Conservation (phyloP, 768 basidiomycete genomes). For the Rubroboletus satanas region DNA sequence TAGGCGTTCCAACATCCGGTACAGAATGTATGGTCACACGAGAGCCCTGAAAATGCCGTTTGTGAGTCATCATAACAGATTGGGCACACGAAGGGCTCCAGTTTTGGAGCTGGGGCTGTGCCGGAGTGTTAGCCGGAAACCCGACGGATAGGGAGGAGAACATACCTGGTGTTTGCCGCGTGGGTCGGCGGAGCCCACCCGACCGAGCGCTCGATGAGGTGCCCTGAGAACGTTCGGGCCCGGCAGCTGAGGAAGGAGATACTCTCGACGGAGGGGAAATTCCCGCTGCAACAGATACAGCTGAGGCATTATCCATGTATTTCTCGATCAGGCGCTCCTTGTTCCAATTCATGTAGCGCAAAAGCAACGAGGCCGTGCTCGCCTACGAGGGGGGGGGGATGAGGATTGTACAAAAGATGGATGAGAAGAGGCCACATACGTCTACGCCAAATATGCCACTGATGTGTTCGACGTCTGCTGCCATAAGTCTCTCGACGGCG, state of each 20-base stretch:
- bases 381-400: constrained; percentile 38
- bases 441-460: constrained; percentile 85
- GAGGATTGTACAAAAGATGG: neutral
- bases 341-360: constrained; percentile 90
- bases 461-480: constrained; percentile 78
- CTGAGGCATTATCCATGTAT: constrained; percentile 89
- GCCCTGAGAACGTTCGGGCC: constrained; percentile 34
- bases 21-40: constrained; percentile 86
- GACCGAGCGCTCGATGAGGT: constrained; percentile 24
- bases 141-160: neutral
- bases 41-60: constrained; percentile 66
- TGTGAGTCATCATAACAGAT: constrained; percentile 87
- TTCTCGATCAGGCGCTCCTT: constrained; percentile 93
- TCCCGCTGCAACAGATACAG: constrained; percentile 73
- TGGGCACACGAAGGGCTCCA: constrained; percentile 75
- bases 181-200: constrained; percentile 26
- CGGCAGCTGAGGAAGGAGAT: constrained; percentile 22
- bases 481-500: constrained; percentile 77
- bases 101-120: constrained; percentile 25
- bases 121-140: neutral
- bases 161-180: constrained; percentile 28
- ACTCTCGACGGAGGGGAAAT: constrained; percentile 39
- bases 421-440: constrained; percentile 46
- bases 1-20: constrained; percentile 82
- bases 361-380: constrained; percentile 67